Conservation (phyloP, 306 rosid species). For the Vigna radiata region DNA sequence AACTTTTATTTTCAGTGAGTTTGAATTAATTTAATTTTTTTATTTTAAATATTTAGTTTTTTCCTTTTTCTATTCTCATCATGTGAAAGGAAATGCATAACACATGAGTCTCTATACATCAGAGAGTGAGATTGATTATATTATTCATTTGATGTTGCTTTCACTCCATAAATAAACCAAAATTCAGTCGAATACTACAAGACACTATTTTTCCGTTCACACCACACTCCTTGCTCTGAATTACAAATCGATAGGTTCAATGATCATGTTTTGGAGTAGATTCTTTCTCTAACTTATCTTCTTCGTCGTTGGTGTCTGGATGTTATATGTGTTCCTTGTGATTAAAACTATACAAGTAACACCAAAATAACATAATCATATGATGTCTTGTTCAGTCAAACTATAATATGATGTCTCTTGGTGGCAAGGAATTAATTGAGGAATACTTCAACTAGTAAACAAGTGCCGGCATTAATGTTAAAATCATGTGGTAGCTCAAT, state of each 20-base stretch:
- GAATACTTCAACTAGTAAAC: background rate
- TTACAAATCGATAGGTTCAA: constrained; percentile 9
- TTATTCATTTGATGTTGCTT: constrained; percentile 3
- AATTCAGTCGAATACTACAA: background rate
- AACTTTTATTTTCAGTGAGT: too few species aligned
- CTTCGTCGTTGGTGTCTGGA: constrained; percentile 22
- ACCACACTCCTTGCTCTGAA: background rate
- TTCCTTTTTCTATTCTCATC: too few species aligned
- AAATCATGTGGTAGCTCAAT: background rate
- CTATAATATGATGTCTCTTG: background rate
- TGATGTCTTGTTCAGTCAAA: background rate
- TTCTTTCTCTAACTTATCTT: constrained; percentile 4
- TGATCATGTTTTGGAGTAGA: background rate
- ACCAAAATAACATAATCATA: constrained; percentile 6
- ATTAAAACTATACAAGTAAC: constrained; percentile 15
- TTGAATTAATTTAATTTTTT: too few species aligned
- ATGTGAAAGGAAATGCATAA: too few species aligned
- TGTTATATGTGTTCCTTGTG: background rate
- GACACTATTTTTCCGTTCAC: too few species aligned
- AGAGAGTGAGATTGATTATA: background rate
- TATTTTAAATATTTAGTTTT: too few species aligned
- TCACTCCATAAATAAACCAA: background rate
- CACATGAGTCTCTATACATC: too few species aligned
- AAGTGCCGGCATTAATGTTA: constrained; percentile 47
- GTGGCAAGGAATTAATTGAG: constrained; percentile 8